Percentiles rank a stretch among this genome's conserved stretches.
Conservation (phyloP, 768 basidiomycete genomes). For the Tremella yokohamensis region DNA sequence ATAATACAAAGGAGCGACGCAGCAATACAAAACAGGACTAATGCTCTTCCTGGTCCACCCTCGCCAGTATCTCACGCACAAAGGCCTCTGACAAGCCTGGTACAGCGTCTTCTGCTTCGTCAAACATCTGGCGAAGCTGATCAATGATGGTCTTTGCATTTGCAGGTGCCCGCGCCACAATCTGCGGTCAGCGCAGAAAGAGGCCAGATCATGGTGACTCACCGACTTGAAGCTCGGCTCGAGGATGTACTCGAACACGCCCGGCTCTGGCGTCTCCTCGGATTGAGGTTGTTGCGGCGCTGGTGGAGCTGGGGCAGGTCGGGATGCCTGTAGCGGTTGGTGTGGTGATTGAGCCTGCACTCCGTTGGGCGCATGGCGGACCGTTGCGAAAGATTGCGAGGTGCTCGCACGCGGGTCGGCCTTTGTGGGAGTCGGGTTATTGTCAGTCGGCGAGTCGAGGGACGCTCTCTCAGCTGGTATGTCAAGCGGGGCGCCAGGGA, state of each 20-base stretch:
- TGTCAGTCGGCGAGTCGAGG: constrained; percentile 62
- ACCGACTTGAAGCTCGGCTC: constrained; percentile 90
- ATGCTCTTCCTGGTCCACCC: constrained; percentile 48
- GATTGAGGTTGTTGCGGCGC: constrained; percentile 39
- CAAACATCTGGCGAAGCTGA: constrained; percentile 83
- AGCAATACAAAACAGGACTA: background rate
- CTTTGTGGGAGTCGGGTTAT: constrained; percentile 25
- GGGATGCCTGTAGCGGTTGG: background rate
- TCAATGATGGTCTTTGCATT: constrained; percentile 83
- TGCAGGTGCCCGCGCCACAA: constrained; percentile 88
- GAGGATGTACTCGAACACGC: constrained; percentile 69
- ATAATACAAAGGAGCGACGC: background rate
- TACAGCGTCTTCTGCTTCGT: constrained; percentile 90
- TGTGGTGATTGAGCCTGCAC: constrained; percentile 5
- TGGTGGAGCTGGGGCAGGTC: constrained; percentile 38
- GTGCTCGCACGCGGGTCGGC: constrained; percentile 10
- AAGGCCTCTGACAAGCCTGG: constrained; percentile 91
- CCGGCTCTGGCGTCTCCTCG: constrained; percentile 76
- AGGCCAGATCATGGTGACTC: background rate
- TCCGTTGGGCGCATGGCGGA: background rate
- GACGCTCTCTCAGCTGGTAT: constrained; percentile 15
- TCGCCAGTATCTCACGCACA: constrained; percentile 68
- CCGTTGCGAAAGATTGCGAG: constrained; percentile 3
- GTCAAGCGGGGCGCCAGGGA: constrained; percentile 7
- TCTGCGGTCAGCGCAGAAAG: constrained; percentile 54